Evolutionary conservation across 768 basidiomycete genomes (phyloP), one percentile per base, ranked within the genome.

Genomic region (Symmetrospora coprosmae): DNA sequence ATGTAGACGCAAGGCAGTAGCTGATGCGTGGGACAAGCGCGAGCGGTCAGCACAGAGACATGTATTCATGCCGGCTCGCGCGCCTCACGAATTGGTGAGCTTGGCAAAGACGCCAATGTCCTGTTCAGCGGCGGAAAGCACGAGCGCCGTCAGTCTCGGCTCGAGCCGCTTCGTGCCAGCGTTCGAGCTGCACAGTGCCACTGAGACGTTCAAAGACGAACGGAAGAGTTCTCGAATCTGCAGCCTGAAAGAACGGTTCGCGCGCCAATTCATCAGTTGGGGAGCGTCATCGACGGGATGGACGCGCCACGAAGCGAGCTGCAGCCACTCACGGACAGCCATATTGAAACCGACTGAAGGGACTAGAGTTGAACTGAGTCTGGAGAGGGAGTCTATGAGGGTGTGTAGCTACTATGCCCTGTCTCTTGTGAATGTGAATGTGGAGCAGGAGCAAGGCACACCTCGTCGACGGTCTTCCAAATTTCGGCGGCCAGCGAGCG

Each of bases 31-130:
- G 37, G 27, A 30, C 14, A 53, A 28, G 37, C 35, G 45, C 37
- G 5, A 11, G 40, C 33, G 23, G 49, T 13, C 3, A 34, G 49
- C 38, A 30, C 8, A 47, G 6, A 31, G 4, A 63, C 37, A 19
- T 21, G 39, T 43, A 30, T 25, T 8, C 8, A 49, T 49, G 48
- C n/a, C 49, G 23, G 14, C 37, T 30, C 33, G 21, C n/a, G 45
- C 43, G 34, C n/a, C 73, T 49, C 50, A 76, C 76, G 74, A 71
- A 78, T 99, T 97, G 70, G 92, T 96, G 70, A 97, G 80, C 75
- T 94, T 94, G 69, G 89, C 78, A 75, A 97, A 99, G 41, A 99
- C 92, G 68, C 92, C 92, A 68, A 99, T 81, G 70, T 97, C 90
- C 75, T 58, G 43, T n/a, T n/a, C n/a, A n/a, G n/a, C n/a, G n/a